phyloP scores from a whole-genome alignment of 306 rosid species.

The Trichosanthes cucumerina region DNA sequence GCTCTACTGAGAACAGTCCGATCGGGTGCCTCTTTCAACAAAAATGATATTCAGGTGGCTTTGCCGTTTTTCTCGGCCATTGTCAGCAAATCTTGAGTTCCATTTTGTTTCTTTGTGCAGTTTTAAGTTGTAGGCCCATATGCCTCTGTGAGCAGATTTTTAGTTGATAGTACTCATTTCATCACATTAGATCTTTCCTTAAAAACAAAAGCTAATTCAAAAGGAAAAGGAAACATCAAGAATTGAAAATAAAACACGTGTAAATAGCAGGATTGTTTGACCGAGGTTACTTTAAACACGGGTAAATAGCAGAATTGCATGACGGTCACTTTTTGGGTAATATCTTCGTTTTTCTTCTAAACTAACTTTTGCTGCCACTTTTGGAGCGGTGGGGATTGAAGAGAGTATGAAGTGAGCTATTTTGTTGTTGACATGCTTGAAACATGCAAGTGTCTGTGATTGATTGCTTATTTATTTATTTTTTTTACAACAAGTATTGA shows the following conservation, averaged over 20 bases:
- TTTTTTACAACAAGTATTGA: background rate
- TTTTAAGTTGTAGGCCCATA: background rate
- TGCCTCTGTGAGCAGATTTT: background rate
- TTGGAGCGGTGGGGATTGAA: background rate
- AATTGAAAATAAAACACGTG: background rate
- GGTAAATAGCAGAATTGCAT: background rate
- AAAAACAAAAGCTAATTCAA: background rate
- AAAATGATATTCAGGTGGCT: conserved; percentile 42
- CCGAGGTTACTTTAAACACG: background rate
- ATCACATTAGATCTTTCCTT: background rate
- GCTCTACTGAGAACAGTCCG: conserved; percentile 57
- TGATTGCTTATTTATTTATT: background rate
- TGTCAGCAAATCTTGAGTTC: background rate
- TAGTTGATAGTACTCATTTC: background rate
- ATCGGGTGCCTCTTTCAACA: conserved; percentile 56
- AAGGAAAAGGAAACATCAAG: background rate
- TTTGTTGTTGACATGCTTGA: background rate
- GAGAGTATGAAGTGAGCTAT: background rate
- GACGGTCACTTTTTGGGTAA: background rate
- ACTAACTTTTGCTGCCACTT: background rate
- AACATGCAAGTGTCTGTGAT: background rate
- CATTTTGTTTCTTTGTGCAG: background rate
- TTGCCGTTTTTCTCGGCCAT: background rate
- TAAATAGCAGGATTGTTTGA: background rate
- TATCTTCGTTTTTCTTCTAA: background rate